phyloP scores from a whole-genome alignment of 2,329 filamentous ascomycete genomes.

The Camillea tinctor region DNA sequence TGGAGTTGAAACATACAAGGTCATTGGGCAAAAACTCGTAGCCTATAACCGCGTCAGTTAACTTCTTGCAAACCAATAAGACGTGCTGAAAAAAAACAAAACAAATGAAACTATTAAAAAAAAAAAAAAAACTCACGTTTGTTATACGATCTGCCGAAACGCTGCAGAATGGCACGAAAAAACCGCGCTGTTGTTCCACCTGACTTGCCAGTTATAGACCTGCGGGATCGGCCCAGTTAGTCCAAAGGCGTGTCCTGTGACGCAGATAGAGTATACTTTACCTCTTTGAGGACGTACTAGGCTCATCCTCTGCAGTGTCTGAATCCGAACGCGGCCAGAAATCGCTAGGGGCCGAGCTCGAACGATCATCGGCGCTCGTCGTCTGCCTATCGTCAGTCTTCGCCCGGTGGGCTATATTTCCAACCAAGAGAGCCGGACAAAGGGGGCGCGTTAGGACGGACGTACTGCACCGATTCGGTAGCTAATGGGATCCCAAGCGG shows the following conservation, averaged over 20 bases:
- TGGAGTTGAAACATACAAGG: slow-evolving; percentile 12
- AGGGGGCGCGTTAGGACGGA: slow-evolving; percentile 1
- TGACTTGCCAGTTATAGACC: neutral
- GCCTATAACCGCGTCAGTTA: slow-evolving; percentile 6
- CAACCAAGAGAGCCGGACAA: neutral
- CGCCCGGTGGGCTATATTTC: neutral
- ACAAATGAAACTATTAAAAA: too few species aligned
- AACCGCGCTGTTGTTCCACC: slow-evolving; percentile 9
- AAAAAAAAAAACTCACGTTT: slow-evolving; percentile 16
- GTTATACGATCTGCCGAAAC: slow-evolving; percentile 23
- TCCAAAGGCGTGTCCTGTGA: neutral
- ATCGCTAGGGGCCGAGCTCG: slow-evolving; percentile 12
- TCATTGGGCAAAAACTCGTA: slow-evolving; percentile 23
- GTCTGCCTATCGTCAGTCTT: slow-evolving; percentile 8
- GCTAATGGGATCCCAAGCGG: slow-evolving; percentile 7
- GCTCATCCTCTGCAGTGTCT: slow-evolving; percentile 19
- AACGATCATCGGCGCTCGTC: slow-evolving; percentile 13
- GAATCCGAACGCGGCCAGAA: slow-evolving; percentile 25
- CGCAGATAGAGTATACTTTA: neutral
- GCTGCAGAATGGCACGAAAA: slow-evolving; percentile 20
- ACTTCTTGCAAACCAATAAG: neutral
- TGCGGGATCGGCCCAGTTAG: neutral
- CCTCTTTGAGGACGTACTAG: slow-evolving; percentile 10
- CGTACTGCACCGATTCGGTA: slow-evolving; percentile 2
- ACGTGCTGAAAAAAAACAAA: neutral